Evolutionary conservation across 768 basidiomycete species (phyloP).

Genomic region (Lactarius evosmus): DNA sequence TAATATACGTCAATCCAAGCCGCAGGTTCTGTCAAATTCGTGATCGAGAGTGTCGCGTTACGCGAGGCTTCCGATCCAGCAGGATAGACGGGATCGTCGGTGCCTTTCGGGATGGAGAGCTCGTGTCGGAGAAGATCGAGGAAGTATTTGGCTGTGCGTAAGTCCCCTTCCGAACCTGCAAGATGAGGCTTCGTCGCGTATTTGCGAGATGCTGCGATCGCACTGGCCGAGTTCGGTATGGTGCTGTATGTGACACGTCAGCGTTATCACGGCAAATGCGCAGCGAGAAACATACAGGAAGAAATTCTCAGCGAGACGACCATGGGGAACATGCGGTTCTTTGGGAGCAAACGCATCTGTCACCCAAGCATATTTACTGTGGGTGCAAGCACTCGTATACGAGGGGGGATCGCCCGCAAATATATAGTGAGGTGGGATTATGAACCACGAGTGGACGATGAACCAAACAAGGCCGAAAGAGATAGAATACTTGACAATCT

Average conservation of each 20-base stretch:
- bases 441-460: slow-evolving; percentile 18
- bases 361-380: slow-evolving; percentile 14
- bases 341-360: slow-evolving; percentile 28
- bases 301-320: slow-evolving; percentile 42
- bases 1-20: slow-evolving; percentile 90
- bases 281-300: slow-evolving; percentile 40
- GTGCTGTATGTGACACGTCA: slow-evolving; percentile 36
- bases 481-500: slow-evolving; percentile 11
- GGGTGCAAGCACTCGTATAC: neutral
- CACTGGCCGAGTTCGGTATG: slow-evolving; percentile 49
- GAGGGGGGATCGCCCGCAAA: neutral
- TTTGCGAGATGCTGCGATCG: slow-evolving; percentile 48
- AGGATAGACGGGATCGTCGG: slow-evolving; percentile 53
- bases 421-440: neutral
- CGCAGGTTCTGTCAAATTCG: slow-evolving; percentile 45
- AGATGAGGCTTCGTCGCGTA: slow-evolving; percentile 57
- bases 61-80: slow-evolving; percentile 69
- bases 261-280: neutral
- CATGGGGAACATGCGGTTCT: slow-evolving; percentile 30
- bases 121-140: slow-evolving; percentile 65
- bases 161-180: slow-evolving; percentile 56
- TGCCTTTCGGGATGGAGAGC: slow-evolving; percentile 48
- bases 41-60: slow-evolving; percentile 56
- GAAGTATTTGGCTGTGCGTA: slow-evolving; percentile 60
- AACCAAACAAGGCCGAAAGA: slow-evolving; percentile 18